Base-by-base conservation (phyloP, 73 alveolate species). In the Tetrahymena borealis region DNA sequence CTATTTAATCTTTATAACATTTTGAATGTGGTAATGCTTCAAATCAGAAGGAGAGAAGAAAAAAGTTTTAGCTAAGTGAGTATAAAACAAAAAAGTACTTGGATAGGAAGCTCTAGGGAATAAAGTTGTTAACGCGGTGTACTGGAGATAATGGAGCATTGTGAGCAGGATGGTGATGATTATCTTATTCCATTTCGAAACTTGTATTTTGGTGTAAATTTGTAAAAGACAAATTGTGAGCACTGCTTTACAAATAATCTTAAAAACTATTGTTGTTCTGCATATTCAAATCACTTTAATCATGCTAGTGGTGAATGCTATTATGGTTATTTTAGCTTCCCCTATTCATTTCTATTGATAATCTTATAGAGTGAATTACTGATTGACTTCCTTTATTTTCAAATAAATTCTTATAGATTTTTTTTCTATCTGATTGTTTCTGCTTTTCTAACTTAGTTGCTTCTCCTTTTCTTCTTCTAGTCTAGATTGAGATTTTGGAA, bases 391-490 rank as follows among this genome's bases (percentile, higher is more conserved):
- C n/a, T n/a, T n/a, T n/a, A n/a, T n/a, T n/a, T n/a, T n/a, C n/a
- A n/a, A n/a, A n/a, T n/a, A n/a, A n/a, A n/a, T 60, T 60, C 20
- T 35, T 60, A 20, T 24, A 60, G 85, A 60, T 13, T 10, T 60
- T 60, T 60, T 60, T 60, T 3, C n/a, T 15, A 20, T 0, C 20
- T 60, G 7, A 24, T 60, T 60, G n/a, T 15, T 35, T 28, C 32
- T n/a, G n/a, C 85, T 15, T 24, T 24, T 0, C 11, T 24, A 7
- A 28, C 35, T 60, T n/a, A 15, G 31, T 41, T 60, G 85, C 85
- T 60, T 60, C 85, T 60, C 85, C 85, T 60, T n/a, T 60, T 60
- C 85, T n/a, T 60, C 85, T 60, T 60, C 38, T n/a, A 60, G 85
- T 24, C 85, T 60, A 60, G 85, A n/a, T n/a, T n/a, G n/a, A n/a